These are phyloP conservation scores for Turritis glabra DNA, from an alignment of 345 rosid genomes.

Conservation along the genomic window DNA sequence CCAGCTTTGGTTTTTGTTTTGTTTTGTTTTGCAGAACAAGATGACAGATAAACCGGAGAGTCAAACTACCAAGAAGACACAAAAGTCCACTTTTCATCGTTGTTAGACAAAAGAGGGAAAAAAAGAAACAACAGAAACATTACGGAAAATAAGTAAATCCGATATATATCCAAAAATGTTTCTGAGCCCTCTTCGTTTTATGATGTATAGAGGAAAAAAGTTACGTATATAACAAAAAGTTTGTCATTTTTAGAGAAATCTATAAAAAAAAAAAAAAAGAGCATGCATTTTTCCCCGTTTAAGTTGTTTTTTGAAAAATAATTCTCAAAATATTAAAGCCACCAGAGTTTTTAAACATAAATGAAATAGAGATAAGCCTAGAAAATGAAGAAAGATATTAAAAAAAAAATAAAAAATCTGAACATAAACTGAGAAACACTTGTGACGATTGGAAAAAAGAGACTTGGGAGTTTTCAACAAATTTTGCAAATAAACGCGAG, in stretches of 20 bases:
- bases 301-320: background rate
- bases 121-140: background rate
- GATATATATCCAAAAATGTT: background rate
- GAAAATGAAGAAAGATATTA: background rate
- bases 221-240: background rate
- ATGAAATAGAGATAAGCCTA: background rate
- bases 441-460: no score
- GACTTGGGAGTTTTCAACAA: no score
- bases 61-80: background rate
- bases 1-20: background rate
- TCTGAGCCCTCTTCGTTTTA: background rate
- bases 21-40: constrained; percentile 12
- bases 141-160: background rate
- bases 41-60: constrained; percentile 20
- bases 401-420: no score
- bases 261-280: background rate
- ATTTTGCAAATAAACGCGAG: background rate
- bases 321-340: background rate
- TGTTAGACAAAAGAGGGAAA: constrained; percentile 11
- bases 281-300: background rate
- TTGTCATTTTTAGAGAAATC: constrained; percentile 20
- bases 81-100: constrained; percentile 3
- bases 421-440: no score
- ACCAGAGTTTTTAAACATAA: background rate
- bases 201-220: background rate